Evolutionary conservation across 2,329 filamentous ascomycete genomes (phyloP).

Genomic region (Didymosphaeria variabile): DNA sequence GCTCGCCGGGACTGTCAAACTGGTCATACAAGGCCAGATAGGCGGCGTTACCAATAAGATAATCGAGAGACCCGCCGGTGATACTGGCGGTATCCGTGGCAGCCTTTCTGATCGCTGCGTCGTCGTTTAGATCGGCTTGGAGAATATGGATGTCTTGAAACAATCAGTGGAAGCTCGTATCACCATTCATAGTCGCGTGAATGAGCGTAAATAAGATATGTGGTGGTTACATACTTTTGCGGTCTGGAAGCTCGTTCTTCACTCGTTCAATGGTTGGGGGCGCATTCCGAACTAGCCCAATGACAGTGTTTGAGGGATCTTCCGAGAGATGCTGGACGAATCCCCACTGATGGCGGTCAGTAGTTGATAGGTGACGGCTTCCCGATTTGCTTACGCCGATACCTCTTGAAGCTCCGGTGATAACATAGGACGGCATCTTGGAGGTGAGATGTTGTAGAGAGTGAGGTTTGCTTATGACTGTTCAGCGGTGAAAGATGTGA

Average conservation of each 20-base stretch:
- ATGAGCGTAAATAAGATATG: too few relatives aligned
- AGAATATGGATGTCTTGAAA: slow-evolving; percentile 45
- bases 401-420: slow-evolving; percentile 40
- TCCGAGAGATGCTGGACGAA: slow-evolving; percentile 59
- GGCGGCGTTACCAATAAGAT: slow-evolving; percentile 63
- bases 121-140: slow-evolving; percentile 33
- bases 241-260: not conserved
- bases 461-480: not conserved
- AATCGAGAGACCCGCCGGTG: slow-evolving; percentile 54
- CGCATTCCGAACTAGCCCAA: slow-evolving; percentile 51
- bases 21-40: slow-evolving; percentile 41
- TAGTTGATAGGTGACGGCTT: too few relatives aligned
- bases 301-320: slow-evolving; percentile 43
- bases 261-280: slow-evolving; percentile 36
- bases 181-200: too few relatives aligned
- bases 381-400: slow-evolving; percentile 35
- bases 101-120: slow-evolving; percentile 30
- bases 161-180: too few relatives aligned
- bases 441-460: not conserved
- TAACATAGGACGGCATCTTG: slow-evolving; percentile 38
- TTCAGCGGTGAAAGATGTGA: not conserved
- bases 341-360: slow-evolving; percentile 53
- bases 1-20: slow-evolving; percentile 45
- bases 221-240: not conserved
- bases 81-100: slow-evolving; percentile 30